phyloP scores from a whole-genome alignment of 352 stramenopile species.

The Globisporangium orthogonon region DNA sequence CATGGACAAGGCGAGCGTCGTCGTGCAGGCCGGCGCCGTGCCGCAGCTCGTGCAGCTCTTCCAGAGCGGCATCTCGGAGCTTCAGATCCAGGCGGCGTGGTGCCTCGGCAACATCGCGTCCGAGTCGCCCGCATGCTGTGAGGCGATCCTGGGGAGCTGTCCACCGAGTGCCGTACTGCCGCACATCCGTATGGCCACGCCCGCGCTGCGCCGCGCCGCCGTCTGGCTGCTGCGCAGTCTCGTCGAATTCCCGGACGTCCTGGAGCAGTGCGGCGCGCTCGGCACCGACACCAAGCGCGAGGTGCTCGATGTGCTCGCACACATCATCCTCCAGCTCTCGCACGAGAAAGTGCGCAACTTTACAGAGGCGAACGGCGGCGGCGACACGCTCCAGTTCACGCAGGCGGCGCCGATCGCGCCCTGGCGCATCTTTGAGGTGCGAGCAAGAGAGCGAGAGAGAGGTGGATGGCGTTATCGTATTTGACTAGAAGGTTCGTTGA shows the following conservation, averaged over 20 bases:
- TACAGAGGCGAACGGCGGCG: constrained; percentile 34
- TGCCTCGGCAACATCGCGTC: constrained; percentile 84
- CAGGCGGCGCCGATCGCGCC: constrained; percentile 50
- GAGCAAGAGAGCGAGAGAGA: neutral
- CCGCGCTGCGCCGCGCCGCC: constrained; percentile 58
- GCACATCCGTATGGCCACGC: constrained; percentile 83
- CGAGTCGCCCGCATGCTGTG: constrained; percentile 63
- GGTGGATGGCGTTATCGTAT: too few relatives aligned
- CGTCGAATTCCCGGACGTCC: constrained; percentile 75
- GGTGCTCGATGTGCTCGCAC: constrained; percentile 63
- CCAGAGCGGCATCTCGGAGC: constrained; percentile 80
- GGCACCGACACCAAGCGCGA: constrained; percentile 52
- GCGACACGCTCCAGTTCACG: constrained; percentile 47
- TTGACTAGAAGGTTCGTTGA: too few relatives aligned
- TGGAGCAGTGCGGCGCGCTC: constrained; percentile 46
- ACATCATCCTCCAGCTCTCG: constrained; percentile 75
- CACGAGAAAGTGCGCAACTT: constrained; percentile 67
- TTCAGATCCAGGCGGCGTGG: constrained; percentile 86
- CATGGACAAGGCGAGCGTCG: constrained; percentile 76
- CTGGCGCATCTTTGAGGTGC: constrained; percentile 82
- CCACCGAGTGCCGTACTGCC: constrained; percentile 63
- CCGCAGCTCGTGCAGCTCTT: constrained; percentile 80
- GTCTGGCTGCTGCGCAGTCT: constrained; percentile 83
- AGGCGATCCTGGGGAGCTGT: constrained; percentile 66
- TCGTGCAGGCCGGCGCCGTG: constrained; percentile 69